A percentile compares a stretch with the other conserved stretches of the same genome.
phyloP scores from a whole-genome alignment of 805 yeast species.

The Zygoascus ofunaensis region DNA sequence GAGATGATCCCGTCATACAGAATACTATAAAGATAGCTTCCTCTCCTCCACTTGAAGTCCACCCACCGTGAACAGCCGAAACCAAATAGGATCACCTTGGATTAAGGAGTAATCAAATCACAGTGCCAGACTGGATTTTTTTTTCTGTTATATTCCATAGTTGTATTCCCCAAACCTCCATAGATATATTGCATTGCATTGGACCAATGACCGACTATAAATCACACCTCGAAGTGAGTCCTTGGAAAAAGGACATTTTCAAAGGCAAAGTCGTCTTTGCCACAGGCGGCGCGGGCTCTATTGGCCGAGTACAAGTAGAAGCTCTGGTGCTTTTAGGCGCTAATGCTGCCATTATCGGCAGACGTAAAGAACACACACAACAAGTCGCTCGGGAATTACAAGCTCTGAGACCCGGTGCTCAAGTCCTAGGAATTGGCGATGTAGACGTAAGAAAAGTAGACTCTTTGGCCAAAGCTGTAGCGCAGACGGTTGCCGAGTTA shows the following conservation, averaged over 20 bases:
- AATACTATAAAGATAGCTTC: too few species aligned
- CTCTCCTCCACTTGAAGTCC: too few species aligned
- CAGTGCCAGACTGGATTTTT: too few species aligned
- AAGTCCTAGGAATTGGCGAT: conserved; percentile 60
- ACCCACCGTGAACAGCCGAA: too few species aligned
- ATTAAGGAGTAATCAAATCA: too few species aligned
- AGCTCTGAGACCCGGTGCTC: conserved; percentile 47
- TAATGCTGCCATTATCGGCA: conserved; percentile 75
- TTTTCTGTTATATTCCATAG: too few species aligned
- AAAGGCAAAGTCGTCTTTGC: conserved; percentile 80
- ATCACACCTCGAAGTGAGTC: conserved; percentile 20
- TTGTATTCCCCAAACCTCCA: too few species aligned
- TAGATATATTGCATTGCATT: too few species aligned
- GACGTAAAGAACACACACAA: conserved; percentile 58
- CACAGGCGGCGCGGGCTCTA: conserved; percentile 97
- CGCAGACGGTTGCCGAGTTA: conserved; percentile 50
- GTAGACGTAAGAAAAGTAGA: conserved; percentile 71
- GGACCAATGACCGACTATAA: too few species aligned
- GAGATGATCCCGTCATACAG: too few species aligned
- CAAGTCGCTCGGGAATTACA: conserved; percentile 59
- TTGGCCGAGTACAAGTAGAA: conserved; percentile 82
- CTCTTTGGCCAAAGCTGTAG: conserved; percentile 54
- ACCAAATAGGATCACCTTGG: too few species aligned
- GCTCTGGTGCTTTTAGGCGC: conserved; percentile 81
- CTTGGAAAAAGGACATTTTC: conserved; percentile 53